Percentiles rank a stretch among this genome's conserved stretches.
These are phyloP conservation scores for Venturia effusa DNA, from an alignment of 2,329 filamentous ascomycete genomes.

Conservation along the genomic window DNA sequence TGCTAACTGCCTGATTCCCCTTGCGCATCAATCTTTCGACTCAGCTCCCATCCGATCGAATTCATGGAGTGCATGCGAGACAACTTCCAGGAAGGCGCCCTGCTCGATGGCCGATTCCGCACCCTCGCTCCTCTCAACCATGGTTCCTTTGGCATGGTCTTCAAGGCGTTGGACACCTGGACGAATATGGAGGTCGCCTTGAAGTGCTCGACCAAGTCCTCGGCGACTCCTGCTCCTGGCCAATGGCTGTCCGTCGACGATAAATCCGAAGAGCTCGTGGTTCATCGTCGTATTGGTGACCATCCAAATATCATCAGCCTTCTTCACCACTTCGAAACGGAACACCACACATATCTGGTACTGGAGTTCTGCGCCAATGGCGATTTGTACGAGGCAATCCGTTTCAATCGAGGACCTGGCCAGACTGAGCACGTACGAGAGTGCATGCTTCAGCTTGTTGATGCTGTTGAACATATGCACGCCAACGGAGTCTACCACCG, in stretches of 20 bases:
- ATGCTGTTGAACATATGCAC: conserved; percentile 84
- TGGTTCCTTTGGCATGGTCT: conserved; percentile 98
- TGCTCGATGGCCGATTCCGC: conserved; percentile 81
- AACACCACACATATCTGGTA: conserved; percentile 81
- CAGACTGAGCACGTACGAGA: conserved; percentile 94
- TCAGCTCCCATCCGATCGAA: background rate
- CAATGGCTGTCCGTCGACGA: conserved; percentile 67
- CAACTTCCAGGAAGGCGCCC: conserved; percentile 65
- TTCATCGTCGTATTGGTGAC: conserved; percentile 66
- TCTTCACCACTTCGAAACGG: conserved; percentile 82
- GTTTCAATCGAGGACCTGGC: conserved; percentile 72
- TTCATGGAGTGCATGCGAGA: conserved; percentile 79
- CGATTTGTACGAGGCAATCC: conserved; percentile 95
- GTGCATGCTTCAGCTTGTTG: conserved; percentile 92
- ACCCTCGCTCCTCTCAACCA: conserved; percentile 93
- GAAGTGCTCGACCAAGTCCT: conserved; percentile 87
- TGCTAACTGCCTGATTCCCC: background rate
- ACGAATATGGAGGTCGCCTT: conserved; percentile 79
- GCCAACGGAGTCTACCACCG: conserved; percentile 86
- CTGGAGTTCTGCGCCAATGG: conserved; percentile 92
- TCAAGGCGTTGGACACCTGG: conserved; percentile 70
- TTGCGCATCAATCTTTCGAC: background rate
- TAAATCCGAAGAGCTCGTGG: conserved; percentile 66
- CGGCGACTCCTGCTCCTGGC: conserved; percentile 48
- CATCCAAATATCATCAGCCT: conserved; percentile 94